Percentiles rank a stretch among this genome's conserved stretches.
Evolutionary conservation across 768 basidiomycete genomes (phyloP).

Genomic region (Exidia glandulosa): DNA sequence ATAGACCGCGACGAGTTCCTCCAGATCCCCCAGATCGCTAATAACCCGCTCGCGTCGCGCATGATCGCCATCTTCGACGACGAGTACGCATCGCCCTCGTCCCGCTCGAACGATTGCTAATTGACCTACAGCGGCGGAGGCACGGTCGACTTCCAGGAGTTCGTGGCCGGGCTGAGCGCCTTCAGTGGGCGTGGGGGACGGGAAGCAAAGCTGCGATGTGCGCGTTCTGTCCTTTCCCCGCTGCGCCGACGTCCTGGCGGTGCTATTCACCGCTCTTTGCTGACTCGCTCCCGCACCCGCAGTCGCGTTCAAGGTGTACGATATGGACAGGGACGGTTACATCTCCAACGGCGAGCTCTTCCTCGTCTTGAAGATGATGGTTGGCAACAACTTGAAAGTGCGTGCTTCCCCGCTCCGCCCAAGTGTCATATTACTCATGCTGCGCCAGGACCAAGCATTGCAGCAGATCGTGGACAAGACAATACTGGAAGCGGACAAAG

Average conservation of each 20-base stretch:
- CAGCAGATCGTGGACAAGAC: slow-evolving; percentile 99
- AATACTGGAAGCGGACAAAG: slow-evolving; percentile 98
- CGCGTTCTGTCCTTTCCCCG: slow-evolving; percentile 20
- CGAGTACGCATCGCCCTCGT: slow-evolving; percentile 44
- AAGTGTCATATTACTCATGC: neutral
- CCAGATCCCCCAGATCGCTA: slow-evolving; percentile 97
- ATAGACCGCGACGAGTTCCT: slow-evolving; percentile 98
- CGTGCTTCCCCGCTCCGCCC: slow-evolving; percentile 2
- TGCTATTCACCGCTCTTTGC: neutral
- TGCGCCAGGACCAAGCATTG: slow-evolving; percentile 79
- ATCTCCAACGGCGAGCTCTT: slow-evolving; percentile 99
- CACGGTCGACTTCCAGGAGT: slow-evolving; percentile 98
- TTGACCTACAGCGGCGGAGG: slow-evolving; percentile 72
- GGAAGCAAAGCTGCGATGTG: slow-evolving; percentile 93
- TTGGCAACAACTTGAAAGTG: slow-evolving; percentile 96
- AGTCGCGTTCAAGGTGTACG: slow-evolving; percentile 99
- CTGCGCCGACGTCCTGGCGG: neutral
- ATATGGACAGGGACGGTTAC: slow-evolving; percentile 93
- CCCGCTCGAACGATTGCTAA: neutral
- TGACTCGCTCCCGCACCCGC: neutral
- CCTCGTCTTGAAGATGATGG: slow-evolving; percentile 99
- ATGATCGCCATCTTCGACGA: slow-evolving; percentile 99
- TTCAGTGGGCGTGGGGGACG: slow-evolving; percentile 94
- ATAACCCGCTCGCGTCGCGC: slow-evolving; percentile 88
- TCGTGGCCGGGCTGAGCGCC: slow-evolving; percentile 93